A percentile compares a stretch with the other conserved stretches of the same genome.
Conservation (phyloP, 305 asterid species). For the Monarda citriodora region DNA sequence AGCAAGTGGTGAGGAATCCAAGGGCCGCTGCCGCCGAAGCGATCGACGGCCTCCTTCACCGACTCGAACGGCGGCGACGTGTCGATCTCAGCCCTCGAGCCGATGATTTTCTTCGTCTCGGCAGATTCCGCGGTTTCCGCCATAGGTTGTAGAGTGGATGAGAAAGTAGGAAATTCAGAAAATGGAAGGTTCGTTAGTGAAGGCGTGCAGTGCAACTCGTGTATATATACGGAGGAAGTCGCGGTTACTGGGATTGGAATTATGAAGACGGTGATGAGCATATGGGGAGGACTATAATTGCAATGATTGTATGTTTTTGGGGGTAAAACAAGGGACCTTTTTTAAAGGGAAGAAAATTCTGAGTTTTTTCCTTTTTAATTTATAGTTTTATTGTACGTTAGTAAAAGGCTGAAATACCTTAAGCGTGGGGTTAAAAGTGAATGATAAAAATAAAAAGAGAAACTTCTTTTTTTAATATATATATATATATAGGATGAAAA, state of each 20-base stretch:
- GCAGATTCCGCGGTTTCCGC: constrained; percentile 29
- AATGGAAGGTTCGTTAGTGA: constrained; percentile 18
- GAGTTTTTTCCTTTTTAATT: too few relatives aligned
- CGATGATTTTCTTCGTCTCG: constrained; percentile 48
- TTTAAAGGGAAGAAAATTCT: too few relatives aligned
- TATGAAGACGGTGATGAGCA: not conserved
- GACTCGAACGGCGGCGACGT: constrained; percentile 93
- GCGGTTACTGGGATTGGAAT: constrained; percentile 17
- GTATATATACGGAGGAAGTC: not conserved
- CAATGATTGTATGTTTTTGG: constrained; percentile 34
- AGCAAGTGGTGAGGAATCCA: constrained; percentile 82
- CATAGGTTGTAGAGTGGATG: constrained; percentile 29
- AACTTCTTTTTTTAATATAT: too few relatives aligned
- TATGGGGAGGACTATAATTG: not conserved
- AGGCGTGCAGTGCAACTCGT: not conserved
- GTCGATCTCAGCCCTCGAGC: constrained; percentile 80
- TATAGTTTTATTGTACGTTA: too few relatives aligned
- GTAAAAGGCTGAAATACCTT: too few relatives aligned
- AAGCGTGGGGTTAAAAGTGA: too few relatives aligned
- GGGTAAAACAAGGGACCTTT: constrained; percentile 33
- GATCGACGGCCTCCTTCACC: constrained; percentile 91
- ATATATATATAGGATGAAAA: too few relatives aligned
- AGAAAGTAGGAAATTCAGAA: constrained; percentile 19
- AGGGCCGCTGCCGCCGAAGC: constrained; percentile 85
- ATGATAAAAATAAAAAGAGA: too few relatives aligned